Conservation (phyloP, 2,329 filamentous ascomycete genomes). For the Colletotrichum tanaceti region DNA sequence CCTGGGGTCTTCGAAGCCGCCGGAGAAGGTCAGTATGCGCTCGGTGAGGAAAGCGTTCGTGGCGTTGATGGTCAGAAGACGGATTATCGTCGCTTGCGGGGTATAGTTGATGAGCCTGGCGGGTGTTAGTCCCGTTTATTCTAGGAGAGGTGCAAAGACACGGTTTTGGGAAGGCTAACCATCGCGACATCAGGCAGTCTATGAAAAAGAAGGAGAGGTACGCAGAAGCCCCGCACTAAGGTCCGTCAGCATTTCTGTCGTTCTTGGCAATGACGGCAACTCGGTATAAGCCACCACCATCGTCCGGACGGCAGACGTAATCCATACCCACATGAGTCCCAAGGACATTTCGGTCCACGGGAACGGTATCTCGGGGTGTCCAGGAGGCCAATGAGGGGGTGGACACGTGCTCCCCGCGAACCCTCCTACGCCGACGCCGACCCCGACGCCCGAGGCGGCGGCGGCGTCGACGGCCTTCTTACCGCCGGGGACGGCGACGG, state of each 20-base stretch:
- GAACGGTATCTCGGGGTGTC: conserved; percentile 45
- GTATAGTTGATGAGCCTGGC: conserved; percentile 85
- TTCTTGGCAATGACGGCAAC: not conserved
- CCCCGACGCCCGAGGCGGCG: conserved; percentile 5
- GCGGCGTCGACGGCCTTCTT: conserved; percentile 30
- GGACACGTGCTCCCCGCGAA: conserved; percentile 56
- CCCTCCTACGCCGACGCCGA: conserved; percentile 51
- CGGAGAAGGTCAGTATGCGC: conserved; percentile 76
- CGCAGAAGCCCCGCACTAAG: conserved; percentile 78
- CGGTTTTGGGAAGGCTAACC: conserved; percentile 58
- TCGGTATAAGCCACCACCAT: not conserved
- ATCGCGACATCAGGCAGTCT: conserved; percentile 86
- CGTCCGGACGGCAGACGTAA: not conserved
- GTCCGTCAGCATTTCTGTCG: conserved; percentile 33
- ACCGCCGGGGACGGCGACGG: conserved; percentile 46
- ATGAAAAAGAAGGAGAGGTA: conserved; percentile 87
- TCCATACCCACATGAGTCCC: conserved; percentile 78
- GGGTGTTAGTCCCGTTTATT: conserved; percentile 24
- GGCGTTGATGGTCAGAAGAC: conserved; percentile 79
- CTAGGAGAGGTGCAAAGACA: not conserved
- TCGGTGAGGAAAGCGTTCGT: conserved; percentile 81
- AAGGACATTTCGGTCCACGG: conserved; percentile 75
- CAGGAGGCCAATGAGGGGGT: conserved; percentile 31
- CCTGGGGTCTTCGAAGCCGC: conserved; percentile 76
- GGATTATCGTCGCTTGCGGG: conserved; percentile 81